Base-by-base conservation (phyloP, 768 basidiomycete genomes). In the Xanthoconium purpureum region DNA sequence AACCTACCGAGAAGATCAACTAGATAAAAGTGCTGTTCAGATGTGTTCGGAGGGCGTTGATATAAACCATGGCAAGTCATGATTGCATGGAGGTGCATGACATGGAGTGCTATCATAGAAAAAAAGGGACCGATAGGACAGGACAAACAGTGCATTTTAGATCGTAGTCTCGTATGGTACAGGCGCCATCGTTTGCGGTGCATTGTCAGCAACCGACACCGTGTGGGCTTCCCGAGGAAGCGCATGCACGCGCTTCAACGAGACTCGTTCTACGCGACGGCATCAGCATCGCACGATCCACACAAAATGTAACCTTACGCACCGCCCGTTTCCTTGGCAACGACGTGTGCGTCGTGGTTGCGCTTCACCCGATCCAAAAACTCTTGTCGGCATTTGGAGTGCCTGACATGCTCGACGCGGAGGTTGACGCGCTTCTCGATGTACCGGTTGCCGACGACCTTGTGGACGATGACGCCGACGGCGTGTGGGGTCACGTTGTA, bases 401-500 rank as follows among this genome's bases (percentile, higher is more conserved):
- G 96, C 69, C 78, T 84, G 73, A 96, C 78, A 80, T 98, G 96
- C 81, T 98, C 96, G 68, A 94, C 83, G 62, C 92, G 90, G 79
- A 97, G 77, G 87, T 98, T 99, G 76, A 99, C 96, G 56, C 96
- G 91, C 83, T 99, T 99, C 81, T 98, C 94, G 55, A 99, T 77
- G 87, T 96, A 99, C 66, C 97, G 92, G 81, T 95, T 95, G 63
- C 96, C 96, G 70, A 99, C 96, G 70, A 98, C 83, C 77, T 99
- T 99, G 89, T 96, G 86, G 60, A 96, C 87, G 74, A 98, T 94
- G 59, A 99, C 89, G 73, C 96, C 95, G 65, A 98, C 95, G 48
- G 94, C 89, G 52, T 86, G 82, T 56, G 91, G 91, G 40, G 96
- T 93, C 62, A 99, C 94, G 78, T 99, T 99, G 86, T 97, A 98